Evolutionary conservation across 108 stramenopile genomes (phyloP).

Genomic region (Nitzschia sp.): DNA sequence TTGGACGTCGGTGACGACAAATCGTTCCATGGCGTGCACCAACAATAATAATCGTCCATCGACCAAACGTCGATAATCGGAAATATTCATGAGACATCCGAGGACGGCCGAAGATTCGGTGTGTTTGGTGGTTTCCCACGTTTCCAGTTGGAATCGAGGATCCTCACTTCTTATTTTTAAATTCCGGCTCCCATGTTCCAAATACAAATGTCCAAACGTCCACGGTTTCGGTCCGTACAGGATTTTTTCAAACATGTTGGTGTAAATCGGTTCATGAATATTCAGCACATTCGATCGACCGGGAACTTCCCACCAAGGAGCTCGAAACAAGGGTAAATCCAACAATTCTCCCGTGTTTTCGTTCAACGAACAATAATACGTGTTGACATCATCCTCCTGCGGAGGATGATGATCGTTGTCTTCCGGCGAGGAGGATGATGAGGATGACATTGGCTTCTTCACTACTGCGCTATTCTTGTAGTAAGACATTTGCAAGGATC

Average conservation of each 20-base stretch:
- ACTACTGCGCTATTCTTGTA: constrained; percentile 9
- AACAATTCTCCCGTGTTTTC: constrained; percentile 42
- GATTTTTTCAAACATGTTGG: constrained; percentile 77
- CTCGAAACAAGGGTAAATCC: constrained; percentile 66
- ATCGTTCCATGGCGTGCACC: constrained; percentile 73
- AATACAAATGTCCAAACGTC: constrained; percentile 71
- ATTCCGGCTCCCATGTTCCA: constrained; percentile 30
- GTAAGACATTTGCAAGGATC: constrained; percentile 39
- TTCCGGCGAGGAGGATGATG: too few species aligned
- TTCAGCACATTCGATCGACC: constrained; percentile 77
- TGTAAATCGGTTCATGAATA: constrained; percentile 71
- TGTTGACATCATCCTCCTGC: neutral
- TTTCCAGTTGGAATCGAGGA: constrained; percentile 27
- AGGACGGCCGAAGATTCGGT: constrained; percentile 1
- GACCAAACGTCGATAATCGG: constrained; percentile 65
- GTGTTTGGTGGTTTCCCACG: constrained; percentile 24
- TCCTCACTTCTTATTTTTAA: constrained; percentile 17
- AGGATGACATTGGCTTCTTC: neutral
- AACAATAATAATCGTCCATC: constrained; percentile 70
- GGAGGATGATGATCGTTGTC: too few species aligned
- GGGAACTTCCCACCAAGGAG: constrained; percentile 74
- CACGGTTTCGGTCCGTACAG: constrained; percentile 39
- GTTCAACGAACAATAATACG: constrained; percentile 5
- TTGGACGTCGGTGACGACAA: constrained; percentile 58
- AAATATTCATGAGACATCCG: constrained; percentile 64